phyloP scores from a whole-genome alignment of 1,139 yeast species.

The Magnusiomyces clavatus region DNA sequence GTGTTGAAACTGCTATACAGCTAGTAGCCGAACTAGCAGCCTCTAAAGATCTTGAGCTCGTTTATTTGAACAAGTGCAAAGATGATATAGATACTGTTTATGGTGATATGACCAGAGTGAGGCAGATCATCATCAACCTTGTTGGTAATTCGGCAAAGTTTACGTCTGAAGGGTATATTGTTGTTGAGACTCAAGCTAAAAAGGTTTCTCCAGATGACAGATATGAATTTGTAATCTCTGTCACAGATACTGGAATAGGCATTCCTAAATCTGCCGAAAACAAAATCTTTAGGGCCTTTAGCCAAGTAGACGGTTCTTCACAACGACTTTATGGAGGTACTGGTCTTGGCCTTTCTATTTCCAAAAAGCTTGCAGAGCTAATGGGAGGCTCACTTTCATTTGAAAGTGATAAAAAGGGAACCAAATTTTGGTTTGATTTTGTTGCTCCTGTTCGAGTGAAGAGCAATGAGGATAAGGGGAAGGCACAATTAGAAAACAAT shows the following conservation, averaged over 20 bases:
- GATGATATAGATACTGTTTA: constrained; percentile 35
- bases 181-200: constrained; percentile 36
- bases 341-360: constrained; percentile 53
- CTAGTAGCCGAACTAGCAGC: constrained; percentile 48
- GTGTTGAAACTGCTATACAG: constrained; percentile 47
- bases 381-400: constrained; percentile 52
- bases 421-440: constrained; percentile 42
- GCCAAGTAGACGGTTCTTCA: constrained; percentile 55
- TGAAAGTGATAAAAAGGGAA: constrained; percentile 44
- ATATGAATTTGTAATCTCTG: constrained; percentile 39
- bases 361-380: constrained; percentile 48
- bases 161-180: constrained; percentile 42
- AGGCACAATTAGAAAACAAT: constrained; percentile 17
- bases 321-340: constrained; percentile 53
- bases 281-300: constrained; percentile 51
- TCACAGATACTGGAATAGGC: constrained; percentile 56
- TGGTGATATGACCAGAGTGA: constrained; percentile 47
- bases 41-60: constrained; percentile 41
- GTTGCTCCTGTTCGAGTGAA: constrained; percentile 27
- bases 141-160: constrained; percentile 54
- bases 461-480: constrained; percentile 12
- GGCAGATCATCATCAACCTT: constrained; percentile 48
- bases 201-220: constrained; percentile 33
- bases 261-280: constrained; percentile 43
- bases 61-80: constrained; percentile 40